These are phyloP conservation scores for Chalaropsis thielavioides DNA, from an alignment of 2,329 filamentous ascomycete species.

Conservation along the genomic window DNA sequence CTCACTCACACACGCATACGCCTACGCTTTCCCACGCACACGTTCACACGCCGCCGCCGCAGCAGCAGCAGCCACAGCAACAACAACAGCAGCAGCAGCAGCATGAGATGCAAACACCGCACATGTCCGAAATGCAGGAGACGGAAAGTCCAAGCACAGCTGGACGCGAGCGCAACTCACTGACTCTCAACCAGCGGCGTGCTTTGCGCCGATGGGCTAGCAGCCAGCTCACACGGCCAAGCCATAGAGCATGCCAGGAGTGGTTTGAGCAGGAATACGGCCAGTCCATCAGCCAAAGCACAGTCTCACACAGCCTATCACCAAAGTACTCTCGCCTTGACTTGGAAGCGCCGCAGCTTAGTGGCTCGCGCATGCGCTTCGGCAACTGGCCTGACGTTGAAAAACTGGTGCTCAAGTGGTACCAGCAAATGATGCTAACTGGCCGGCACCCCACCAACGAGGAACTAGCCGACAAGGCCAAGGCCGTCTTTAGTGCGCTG, in stretches of 20 bases:
- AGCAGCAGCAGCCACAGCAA: slow-evolving; percentile 18
- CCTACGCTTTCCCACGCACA: not conserved
- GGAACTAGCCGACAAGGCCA: slow-evolving; percentile 48
- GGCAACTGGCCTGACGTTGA: slow-evolving; percentile 51
- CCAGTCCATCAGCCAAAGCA: slow-evolving; percentile 48
- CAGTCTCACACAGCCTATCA: slow-evolving; percentile 47
- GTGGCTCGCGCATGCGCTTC: slow-evolving; percentile 46
- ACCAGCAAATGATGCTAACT: slow-evolving; percentile 35
- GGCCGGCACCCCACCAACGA: slow-evolving; percentile 48
- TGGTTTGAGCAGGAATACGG: slow-evolving; percentile 46
- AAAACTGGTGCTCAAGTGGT: slow-evolving; percentile 42
- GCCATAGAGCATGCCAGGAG: slow-evolving; percentile 48
- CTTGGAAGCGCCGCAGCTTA: slow-evolving; percentile 43
- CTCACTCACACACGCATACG: not conserved
- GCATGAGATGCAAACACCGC: not conserved
- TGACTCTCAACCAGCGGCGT: slow-evolving; percentile 48
- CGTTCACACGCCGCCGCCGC: not conserved
- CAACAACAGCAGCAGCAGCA: slow-evolving; percentile 17
- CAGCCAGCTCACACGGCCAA: slow-evolving; percentile 40
- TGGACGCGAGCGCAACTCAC: slow-evolving; percentile 39
- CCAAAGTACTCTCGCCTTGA: slow-evolving; percentile 49
- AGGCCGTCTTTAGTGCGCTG: slow-evolving; percentile 42
- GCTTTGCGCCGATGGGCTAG: slow-evolving; percentile 46
- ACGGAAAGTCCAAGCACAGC: slow-evolving; percentile 17
- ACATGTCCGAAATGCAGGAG: not conserved